Evolutionary conservation across 495 filamentous ascomycete genomes (phyloP), one percentile per base, ranked within the genome.

Genomic region (Daldinia vernicosa): DNA sequence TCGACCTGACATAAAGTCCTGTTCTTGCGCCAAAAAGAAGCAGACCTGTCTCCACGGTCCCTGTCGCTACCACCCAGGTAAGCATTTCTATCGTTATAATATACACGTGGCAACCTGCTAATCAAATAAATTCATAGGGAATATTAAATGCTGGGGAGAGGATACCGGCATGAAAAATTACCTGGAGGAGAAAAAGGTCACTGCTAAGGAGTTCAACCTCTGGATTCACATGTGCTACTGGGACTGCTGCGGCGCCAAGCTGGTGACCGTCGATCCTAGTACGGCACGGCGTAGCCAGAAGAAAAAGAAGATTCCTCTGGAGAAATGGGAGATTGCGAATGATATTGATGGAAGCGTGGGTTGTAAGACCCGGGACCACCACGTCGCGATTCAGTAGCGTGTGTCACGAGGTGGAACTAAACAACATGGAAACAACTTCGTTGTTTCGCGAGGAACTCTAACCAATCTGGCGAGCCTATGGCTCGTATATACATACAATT

Each of bases 151-250:
- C 4, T 52, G 35, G 19, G 55, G 60, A 11, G 35, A 37, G n/a
- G 2, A 32, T 0, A 4, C 30, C 4, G n/a, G n/a, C 6, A n/a
- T 15, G 11, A 12, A 1, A 22, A 19, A n/a, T 2, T 51, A 35
- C 39, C 43, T 64, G 19, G 1, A 7, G 3, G 7, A 9, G 9
- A 47, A 56, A 0, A 24, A 32, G 0, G 53, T 70, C 12, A 70
- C 9, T 0, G 45, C 65, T 0, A 3, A 50, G 0, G 67, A 70
- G 27, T 70, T 70, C 47, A 6, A 50, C n/a, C 4, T 70, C 0
- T 70, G 67, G 67, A 60, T 70, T 12, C 9, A 65, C 56, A 7
- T 32, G 37, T 65, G 43, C 11, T 70, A 65, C 55, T 70, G 67
- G 67, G 39, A 53, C 11, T 70, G 67, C 35, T 70, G 67, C 14